These are phyloP conservation scores for Penicillium chermesinum DNA, from an alignment of 495 filamentous ascomycete genomes.

Conservation along the genomic window DNA sequence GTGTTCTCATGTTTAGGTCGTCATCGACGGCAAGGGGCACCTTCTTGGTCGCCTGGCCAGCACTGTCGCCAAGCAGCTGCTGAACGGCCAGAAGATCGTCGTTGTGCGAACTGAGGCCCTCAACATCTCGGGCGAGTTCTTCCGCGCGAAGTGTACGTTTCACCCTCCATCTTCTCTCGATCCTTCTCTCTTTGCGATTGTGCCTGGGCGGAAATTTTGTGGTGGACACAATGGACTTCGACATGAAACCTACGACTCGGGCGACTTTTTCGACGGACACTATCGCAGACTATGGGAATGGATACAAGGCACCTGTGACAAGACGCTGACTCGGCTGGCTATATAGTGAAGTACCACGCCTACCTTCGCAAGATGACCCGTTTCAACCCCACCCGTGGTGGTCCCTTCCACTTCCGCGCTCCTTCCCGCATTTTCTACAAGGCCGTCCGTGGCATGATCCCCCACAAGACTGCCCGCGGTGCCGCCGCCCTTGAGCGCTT, in stretches of 20 bases:
- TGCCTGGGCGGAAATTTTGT: background rate
- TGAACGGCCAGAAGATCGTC: slow-evolving; percentile 98
- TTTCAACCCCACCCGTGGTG: slow-evolving; percentile 97
- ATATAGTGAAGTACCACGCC: slow-evolving; percentile 97
- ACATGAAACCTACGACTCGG: slow-evolving; percentile 3
- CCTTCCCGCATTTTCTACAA: slow-evolving; percentile 99
- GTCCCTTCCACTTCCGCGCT: slow-evolving; percentile 99
- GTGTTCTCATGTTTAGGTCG: slow-evolving; percentile 56
- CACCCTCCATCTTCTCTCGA: slow-evolving; percentile 15
- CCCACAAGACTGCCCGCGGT: slow-evolving; percentile 98
- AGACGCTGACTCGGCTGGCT: slow-evolving; percentile 32
- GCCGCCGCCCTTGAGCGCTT: slow-evolving; percentile 94
- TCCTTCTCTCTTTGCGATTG: slow-evolving; percentile 1
- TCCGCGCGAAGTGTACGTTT: slow-evolving; percentile 97
- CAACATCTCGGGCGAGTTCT: slow-evolving; percentile 99
- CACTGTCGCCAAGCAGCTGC: slow-evolving; percentile 98
- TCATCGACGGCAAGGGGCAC: slow-evolving; percentile 99
- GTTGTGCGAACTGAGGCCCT: slow-evolving; percentile 97
- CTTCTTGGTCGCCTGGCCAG: slow-evolving; percentile 98
- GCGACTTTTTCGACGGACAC: background rate
- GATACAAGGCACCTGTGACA: background rate
- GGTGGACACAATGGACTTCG: background rate
- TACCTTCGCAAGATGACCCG: slow-evolving; percentile 99
- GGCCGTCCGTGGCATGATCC: slow-evolving; percentile 99
- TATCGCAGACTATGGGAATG: no score